phyloP scores from a whole-genome alignment of 1,284 basidiomycete genomes.

The Agaricales sp. region DNA sequence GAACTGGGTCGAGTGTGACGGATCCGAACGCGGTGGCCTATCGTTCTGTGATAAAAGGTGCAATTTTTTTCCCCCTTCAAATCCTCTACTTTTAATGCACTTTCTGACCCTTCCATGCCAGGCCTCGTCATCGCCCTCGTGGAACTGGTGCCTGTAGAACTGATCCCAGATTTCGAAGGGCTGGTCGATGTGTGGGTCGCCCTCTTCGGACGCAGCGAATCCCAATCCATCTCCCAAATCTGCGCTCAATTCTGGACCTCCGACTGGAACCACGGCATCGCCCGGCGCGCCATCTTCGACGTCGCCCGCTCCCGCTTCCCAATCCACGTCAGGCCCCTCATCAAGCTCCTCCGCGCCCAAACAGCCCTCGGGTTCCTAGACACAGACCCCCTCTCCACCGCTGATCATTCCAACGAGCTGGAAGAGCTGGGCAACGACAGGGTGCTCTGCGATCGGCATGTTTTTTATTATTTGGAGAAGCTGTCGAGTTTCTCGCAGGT shows the following conservation, averaged over 20 bases:
- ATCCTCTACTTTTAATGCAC: neutral
- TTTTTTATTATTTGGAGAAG: slow-evolving; percentile 64
- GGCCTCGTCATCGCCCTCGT: slow-evolving; percentile 64
- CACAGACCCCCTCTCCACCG: slow-evolving; percentile 49
- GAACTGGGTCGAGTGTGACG: slow-evolving; percentile 53
- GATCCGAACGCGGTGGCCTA: slow-evolving; percentile 78
- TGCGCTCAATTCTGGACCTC: slow-evolving; percentile 72
- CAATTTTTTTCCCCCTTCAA: slow-evolving; percentile 7
- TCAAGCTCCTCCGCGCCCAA: slow-evolving; percentile 69
- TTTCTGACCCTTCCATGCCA: too few species aligned
- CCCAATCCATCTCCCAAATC: slow-evolving; percentile 53
- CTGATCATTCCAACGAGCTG: slow-evolving; percentile 31
- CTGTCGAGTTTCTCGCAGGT: slow-evolving; percentile 73
- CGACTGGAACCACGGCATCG: slow-evolving; percentile 50
- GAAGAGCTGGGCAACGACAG: slow-evolving; percentile 28
- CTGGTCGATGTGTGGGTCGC: slow-evolving; percentile 73
- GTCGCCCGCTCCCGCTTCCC: slow-evolving; percentile 75
- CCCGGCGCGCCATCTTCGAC: slow-evolving; percentile 70
- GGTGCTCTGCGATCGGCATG: slow-evolving; percentile 48
- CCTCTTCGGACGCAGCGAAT: slow-evolving; percentile 72
- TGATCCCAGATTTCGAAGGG: slow-evolving; percentile 59
- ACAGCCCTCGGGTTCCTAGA: slow-evolving; percentile 62
- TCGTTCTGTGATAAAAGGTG: slow-evolving; percentile 78
- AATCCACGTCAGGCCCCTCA: slow-evolving; percentile 59
- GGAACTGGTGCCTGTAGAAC: slow-evolving; percentile 65